Conservation (phyloP, 768 basidiomycete species). For the Grammothele lineata region DNA sequence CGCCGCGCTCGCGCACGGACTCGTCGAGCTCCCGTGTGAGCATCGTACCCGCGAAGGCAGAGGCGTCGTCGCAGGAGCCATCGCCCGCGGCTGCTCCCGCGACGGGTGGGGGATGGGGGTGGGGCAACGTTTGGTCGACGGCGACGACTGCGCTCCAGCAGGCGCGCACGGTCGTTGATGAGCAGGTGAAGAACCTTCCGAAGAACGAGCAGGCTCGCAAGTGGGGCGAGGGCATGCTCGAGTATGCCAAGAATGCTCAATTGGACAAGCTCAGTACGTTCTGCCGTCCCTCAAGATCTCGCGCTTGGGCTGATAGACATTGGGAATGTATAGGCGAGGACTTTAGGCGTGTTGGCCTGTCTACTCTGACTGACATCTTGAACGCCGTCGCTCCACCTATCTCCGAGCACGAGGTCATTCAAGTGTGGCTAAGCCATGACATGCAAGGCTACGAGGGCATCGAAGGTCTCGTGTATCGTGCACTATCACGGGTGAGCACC, state of each 20-base stretch:
- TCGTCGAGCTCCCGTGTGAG: constrained; percentile 19
- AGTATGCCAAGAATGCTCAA: constrained; percentile 83
- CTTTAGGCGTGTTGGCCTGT: constrained; percentile 82
- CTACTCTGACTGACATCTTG: constrained; percentile 85
- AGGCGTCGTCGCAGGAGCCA: constrained; percentile 16
- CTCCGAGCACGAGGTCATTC: constrained; percentile 96
- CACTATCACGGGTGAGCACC: constrained; percentile 65
- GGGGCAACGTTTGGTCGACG: constrained; percentile 86
- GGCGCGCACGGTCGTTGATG: constrained; percentile 85
- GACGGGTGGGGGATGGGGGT: constrained; percentile 58
- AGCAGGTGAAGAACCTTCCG: constrained; percentile 85
- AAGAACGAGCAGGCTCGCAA: constrained; percentile 85
- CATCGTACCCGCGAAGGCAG: constrained; percentile 9
- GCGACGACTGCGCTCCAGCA: constrained; percentile 86
- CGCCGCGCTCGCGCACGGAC: constrained; percentile 26
- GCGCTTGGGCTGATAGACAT: too few relatives aligned
- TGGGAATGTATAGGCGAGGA: constrained; percentile 63
- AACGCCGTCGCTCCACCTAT: constrained; percentile 98
- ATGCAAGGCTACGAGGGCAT: constrained; percentile 97
- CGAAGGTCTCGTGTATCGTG: constrained; percentile 89
- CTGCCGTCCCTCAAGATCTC: not conserved
- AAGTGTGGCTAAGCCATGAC: constrained; percentile 93
- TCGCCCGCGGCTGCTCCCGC: constrained; percentile 5
- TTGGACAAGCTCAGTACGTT: constrained; percentile 82
- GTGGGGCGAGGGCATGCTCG: constrained; percentile 81